phyloP scores from a whole-genome alignment of 768 basidiomycete species.

The Kwoniella europaea region DNA sequence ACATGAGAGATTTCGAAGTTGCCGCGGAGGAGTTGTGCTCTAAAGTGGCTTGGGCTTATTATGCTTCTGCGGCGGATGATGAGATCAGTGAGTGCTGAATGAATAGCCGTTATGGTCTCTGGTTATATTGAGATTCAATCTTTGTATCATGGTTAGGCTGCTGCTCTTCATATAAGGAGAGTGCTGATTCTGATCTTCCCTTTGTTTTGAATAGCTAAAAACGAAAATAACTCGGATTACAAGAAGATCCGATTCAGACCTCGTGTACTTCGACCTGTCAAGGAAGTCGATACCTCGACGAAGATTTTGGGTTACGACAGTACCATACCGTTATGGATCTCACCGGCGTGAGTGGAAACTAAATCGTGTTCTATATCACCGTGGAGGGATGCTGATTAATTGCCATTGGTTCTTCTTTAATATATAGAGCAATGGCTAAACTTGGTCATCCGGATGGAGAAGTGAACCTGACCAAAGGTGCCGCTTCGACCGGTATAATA shows the following conservation, averaged over 20 bases:
- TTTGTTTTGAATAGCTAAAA: conserved; percentile 28
- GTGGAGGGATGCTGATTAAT: too few species aligned
- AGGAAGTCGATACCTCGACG: conserved; percentile 53
- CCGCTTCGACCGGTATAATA: conserved; percentile 70
- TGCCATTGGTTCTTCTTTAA: neutral
- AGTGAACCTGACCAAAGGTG: conserved; percentile 75
- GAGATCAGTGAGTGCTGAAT: conserved; percentile 41
- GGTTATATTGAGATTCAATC: neutral
- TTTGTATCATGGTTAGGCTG: too few species aligned
- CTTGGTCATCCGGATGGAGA: conserved; percentile 87
- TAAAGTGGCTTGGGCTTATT: conserved; percentile 58
- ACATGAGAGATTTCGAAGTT: conserved; percentile 54
- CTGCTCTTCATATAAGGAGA: too few species aligned
- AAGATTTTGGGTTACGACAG: conserved; percentile 68
- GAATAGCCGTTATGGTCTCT: neutral
- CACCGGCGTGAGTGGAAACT: conserved; percentile 63
- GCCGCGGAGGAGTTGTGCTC: conserved; percentile 57
- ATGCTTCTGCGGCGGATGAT: conserved; percentile 52
- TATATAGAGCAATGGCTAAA: conserved; percentile 54
- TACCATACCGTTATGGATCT: conserved; percentile 79
- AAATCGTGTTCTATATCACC: too few species aligned
- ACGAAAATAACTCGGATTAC: conserved; percentile 64
- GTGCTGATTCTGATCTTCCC: too few species aligned
- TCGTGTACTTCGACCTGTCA: conserved; percentile 64
- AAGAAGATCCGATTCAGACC: conserved; percentile 82